Evolutionary conservation across 169 alveolate genomes (phyloP), one percentile per base, ranked within the genome.

Genomic region (Plasmodium cynomolgi): DNA sequence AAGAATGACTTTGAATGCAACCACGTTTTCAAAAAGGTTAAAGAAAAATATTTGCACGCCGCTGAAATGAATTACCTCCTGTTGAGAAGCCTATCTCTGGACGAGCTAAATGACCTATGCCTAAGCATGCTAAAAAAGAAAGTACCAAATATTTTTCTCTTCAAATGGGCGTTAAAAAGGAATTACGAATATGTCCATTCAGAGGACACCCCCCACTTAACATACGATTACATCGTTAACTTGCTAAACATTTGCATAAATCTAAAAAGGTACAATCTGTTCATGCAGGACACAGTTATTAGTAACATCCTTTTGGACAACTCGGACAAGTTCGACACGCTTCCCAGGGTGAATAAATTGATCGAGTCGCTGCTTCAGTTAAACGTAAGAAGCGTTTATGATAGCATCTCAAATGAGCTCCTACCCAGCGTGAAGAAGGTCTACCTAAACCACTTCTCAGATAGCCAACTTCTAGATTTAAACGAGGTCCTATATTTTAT

Each of bases 31-130:
- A 91, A 91, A 47, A 81, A 91, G 34, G 77, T 81, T 72, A 91
- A 82, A 71, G 95, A 91, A 20, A 68, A 29, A n/a, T 91, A 91
- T 81, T 62, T 91, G 37, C 56, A 81, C 11, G 56, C 95, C 13
- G n/a, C 41, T 23, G 92, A 91, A 50, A 82, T 81, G 17, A 91
- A 81, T 44, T 58, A 15, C 26, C 68, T 44, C 39, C 26, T 91
- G n/a, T 15, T 91, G 58, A 50, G 77, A 13, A 91, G 47, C 77
- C 81, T 77, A 13, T 73, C 92, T n/a, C 71, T 91, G 74, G 26
- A 71, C n/a, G 92, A 91, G 26, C 75, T 91, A 82, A 91, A 91
- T 54, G 58, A 72, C n/a, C 47, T 91, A 71, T 91, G 95, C 39
- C 33, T 91, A 71, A 72, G 23, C 23, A 44, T 91, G 83, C 39